Evolutionary conservation across 2,329 filamentous ascomycete genomes (phyloP).

Genomic region (Mariannaea sp.): DNA sequence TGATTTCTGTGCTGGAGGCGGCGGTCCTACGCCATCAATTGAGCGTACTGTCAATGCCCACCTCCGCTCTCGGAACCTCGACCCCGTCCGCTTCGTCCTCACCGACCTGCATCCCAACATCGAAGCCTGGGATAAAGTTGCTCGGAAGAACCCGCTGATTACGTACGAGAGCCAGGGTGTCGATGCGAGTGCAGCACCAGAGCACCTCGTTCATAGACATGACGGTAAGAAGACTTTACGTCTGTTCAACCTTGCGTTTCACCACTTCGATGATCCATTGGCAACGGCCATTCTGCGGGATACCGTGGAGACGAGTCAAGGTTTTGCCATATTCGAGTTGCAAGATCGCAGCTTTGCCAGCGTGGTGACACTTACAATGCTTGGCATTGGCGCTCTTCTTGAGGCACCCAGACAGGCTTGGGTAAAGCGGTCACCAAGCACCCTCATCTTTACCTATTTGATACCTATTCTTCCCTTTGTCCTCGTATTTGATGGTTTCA

Average conservation of each 20-base stretch:
- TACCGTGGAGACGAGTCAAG: conserved; percentile 67
- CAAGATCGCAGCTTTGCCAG: conserved; percentile 66
- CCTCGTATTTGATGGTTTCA: conserved; percentile 69
- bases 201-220: conserved; percentile 47
- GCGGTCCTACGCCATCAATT: conserved; percentile 70
- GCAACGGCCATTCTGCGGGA: conserved; percentile 66
- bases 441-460: conserved; percentile 68
- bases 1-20: conserved; percentile 77
- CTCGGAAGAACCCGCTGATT: conserved; percentile 58
- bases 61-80: conserved; percentile 34
- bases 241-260: conserved; percentile 75
- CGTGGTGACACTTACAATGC: conserved; percentile 56
- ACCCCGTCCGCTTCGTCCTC: conserved; percentile 61
- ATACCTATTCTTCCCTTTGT: conserved; percentile 71
- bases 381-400: conserved; percentile 57
- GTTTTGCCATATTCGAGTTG: conserved; percentile 76
- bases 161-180: conserved; percentile 64
- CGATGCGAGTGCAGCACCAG: conserved; percentile 67
- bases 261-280: conserved; percentile 72
- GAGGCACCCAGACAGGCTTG: conserved; percentile 58
- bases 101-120: conserved; percentile 70
- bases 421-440: conserved; percentile 56
- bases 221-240: conserved; percentile 63
- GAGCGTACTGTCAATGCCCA: conserved; percentile 62
- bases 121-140: conserved; percentile 60